These are phyloP conservation scores for Dipteronia dyeriana DNA, from an alignment of 345 rosid genomes.

Conservation along the genomic window DNA sequence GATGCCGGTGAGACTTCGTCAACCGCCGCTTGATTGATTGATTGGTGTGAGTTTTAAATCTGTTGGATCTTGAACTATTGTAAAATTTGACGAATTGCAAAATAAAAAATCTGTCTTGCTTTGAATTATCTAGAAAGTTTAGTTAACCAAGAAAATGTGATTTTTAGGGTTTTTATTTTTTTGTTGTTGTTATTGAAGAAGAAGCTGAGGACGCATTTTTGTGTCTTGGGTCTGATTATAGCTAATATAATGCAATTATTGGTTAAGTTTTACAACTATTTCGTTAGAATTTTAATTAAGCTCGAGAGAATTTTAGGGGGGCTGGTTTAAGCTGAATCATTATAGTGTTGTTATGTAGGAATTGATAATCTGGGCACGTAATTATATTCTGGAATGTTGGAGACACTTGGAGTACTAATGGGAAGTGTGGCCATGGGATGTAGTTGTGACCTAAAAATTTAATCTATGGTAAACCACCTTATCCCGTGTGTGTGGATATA, in stretches of 20 bases:
- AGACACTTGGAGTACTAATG: no score
- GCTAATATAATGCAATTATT: background rate
- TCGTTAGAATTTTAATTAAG: background rate
- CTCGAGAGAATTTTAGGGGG: background rate
- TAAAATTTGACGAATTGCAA: background rate
- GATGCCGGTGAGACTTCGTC: constrained; percentile 24
- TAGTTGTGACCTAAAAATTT: no score
- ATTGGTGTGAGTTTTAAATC: background rate
- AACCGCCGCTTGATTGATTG: constrained; percentile 5
- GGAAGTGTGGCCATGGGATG: no score
- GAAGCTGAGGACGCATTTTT: background rate
- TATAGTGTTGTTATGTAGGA: background rate
- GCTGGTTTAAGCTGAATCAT: background rate
- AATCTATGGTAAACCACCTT: no score
- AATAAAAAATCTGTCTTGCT: background rate
- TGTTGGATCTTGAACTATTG: constrained; percentile 4
- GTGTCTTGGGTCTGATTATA: background rate
- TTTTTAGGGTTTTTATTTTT: background rate
- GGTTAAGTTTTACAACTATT: background rate
- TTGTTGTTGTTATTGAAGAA: background rate
- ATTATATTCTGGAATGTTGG: no score
- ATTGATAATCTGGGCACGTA: background rate
- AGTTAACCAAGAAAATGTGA: background rate
- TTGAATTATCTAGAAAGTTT: background rate
- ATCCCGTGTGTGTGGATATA: no score